A percentile compares a stretch with the other conserved stretches of the same genome.
Conservation (phyloP, 768 basidiomycete genomes). For the Tubosaeta sp. region DNA sequence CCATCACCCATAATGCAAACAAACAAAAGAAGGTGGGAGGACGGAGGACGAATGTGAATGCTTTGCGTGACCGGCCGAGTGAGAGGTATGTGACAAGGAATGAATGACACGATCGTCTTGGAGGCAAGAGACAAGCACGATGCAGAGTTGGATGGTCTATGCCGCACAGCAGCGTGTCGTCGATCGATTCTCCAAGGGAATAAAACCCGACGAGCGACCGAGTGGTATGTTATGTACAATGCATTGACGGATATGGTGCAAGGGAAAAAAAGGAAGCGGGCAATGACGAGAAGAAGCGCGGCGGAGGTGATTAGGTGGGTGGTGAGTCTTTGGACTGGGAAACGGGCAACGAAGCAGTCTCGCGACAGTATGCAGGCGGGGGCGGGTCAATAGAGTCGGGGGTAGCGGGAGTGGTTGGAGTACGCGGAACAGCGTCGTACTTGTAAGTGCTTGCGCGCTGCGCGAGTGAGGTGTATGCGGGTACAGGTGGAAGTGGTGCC, state of each 20-base stretch:
- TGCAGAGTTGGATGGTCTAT: not conserved
- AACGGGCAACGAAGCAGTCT: conserved; percentile 1
- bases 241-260: not conserved
- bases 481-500: conserved; percentile 5
- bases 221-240: conserved; percentile 4
- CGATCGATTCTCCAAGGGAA: not conserved
- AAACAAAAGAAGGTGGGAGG: not conserved
- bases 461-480: conserved; percentile 8
- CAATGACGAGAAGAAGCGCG: not conserved
- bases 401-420: conserved; percentile 12
- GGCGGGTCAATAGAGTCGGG: conserved; percentile 20
- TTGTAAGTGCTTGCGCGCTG: conserved; percentile 12
- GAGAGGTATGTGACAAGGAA: not conserved
- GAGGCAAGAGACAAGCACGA: not conserved
- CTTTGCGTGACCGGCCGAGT: not conserved
- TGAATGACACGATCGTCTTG: not conserved
- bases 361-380: conserved; percentile 24
- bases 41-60: no score
- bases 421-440: conserved; percentile 16
- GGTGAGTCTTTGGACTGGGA: not conserved
- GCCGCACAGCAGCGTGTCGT: not conserved
- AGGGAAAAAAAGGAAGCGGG: not conserved
- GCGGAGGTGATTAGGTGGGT: not conserved
- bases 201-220: not conserved
- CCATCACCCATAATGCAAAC: not conserved